Conservation (phyloP, 2,329 filamentous ascomycete species). For the Neurospora crassa region DNA sequence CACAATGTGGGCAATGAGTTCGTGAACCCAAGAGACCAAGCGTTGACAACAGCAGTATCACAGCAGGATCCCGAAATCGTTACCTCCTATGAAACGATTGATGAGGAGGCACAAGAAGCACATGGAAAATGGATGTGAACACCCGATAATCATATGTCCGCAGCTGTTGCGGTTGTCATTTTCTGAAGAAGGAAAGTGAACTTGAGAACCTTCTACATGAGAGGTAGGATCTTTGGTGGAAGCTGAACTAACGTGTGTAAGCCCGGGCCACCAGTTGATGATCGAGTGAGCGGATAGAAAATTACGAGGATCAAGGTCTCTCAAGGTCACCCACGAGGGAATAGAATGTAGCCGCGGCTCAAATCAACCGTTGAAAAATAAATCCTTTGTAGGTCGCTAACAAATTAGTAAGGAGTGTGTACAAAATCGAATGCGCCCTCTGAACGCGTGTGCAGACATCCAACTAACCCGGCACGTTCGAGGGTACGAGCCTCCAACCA, state of each 20-base stretch:
- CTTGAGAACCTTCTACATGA: neutral
- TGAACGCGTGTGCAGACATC: neutral
- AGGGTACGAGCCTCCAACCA: neutral
- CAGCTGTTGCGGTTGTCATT: neutral
- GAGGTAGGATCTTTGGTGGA: neutral
- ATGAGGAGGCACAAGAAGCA: neutral
- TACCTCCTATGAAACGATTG: neutral
- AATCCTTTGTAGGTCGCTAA: neutral
- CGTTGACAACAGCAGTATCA: neutral
- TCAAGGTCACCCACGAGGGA: neutral
- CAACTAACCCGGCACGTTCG: neutral
- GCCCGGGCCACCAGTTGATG: neutral
- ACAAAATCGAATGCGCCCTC: neutral
- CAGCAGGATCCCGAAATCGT: neutral
- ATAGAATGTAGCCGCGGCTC: neutral
- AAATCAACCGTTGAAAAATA: neutral
- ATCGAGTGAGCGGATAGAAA: neutral
- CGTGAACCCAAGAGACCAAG: neutral
- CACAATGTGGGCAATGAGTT: neutral
- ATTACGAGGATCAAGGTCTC: neutral
- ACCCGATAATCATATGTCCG: neutral
- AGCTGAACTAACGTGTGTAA: neutral
- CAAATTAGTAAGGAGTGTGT: neutral
- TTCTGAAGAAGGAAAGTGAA: neutral
- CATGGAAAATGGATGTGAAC: neutral